phyloP scores from a whole-genome alignment of 306 rosid genomes.

The Ochetophila trinervis region DNA sequence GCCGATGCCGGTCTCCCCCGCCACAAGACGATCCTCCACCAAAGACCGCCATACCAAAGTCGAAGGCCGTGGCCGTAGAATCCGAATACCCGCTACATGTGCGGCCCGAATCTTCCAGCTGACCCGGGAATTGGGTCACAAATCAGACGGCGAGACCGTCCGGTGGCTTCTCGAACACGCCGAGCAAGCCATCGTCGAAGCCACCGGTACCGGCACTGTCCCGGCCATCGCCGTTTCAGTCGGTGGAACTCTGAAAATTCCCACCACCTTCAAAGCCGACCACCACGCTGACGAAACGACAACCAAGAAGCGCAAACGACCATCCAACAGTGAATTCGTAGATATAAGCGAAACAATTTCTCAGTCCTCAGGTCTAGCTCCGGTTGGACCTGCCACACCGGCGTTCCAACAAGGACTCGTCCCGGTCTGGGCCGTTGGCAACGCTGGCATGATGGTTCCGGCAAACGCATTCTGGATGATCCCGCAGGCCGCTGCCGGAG shows the following conservation, averaged over 20 bases:
- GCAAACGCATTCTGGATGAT: conserved; percentile 72
- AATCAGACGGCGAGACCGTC: conserved; percentile 51
- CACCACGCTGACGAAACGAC: conserved; percentile 1
- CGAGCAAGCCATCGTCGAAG: conserved; percentile 44
- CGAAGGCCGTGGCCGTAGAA: conserved; percentile 50
- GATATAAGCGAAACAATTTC: conserved; percentile 40
- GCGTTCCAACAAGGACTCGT: conserved; percentile 46
- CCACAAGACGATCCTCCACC: conserved; percentile 34
- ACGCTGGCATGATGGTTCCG: conserved; percentile 49
- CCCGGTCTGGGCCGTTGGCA: conserved; percentile 52
- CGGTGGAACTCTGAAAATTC: conserved; percentile 44
- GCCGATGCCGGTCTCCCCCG: conserved; percentile 13
- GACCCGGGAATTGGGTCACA: conserved; percentile 44
- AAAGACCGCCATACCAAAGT: conserved; percentile 53
- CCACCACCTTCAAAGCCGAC: conserved; percentile 22
- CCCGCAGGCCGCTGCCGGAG: conserved; percentile 24
- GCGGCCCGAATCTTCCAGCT: conserved; percentile 52
- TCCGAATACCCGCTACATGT: conserved; percentile 50
- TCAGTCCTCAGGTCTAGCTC: conserved; percentile 46
- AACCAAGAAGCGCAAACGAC: conserved; percentile 48
- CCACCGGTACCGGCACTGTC: conserved; percentile 48
- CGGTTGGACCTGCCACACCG: conserved; percentile 33
- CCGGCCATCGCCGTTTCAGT: conserved; percentile 54
- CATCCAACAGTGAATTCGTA: conserved; percentile 49
- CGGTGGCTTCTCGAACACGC: conserved; percentile 52